Base-by-base conservation (phyloP, 768 basidiomycete species). In the Mycena chlorophos region DNA sequence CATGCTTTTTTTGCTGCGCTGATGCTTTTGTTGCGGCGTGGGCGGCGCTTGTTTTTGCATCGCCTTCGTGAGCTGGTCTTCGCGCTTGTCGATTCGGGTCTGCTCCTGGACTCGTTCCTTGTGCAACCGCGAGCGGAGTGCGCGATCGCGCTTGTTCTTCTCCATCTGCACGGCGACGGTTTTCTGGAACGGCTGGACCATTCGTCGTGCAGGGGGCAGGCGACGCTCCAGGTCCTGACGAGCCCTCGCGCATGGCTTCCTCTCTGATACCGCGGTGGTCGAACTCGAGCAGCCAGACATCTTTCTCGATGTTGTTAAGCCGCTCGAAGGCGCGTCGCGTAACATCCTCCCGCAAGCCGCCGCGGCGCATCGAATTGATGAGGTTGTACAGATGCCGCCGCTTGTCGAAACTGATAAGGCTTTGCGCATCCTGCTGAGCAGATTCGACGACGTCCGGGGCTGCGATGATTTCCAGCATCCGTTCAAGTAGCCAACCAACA, bases 1-100 rank as follows among this genome's bases (percentile, higher is more conserved):
- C 77, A 91, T 88, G 74, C 89, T 91, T 72, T 91, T 89, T 80
- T 92, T 92, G 71, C 87, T 84, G n/a, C 89, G 80, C 58, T 90
- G 88, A 53, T 87, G 86, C 69, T 91, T 89, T 65, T 83, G 82
- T 26, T 65, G 58, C n/a, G 71, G 74, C 3, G 77, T 68, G 0
- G 75, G 69, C 55, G 78, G 69, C 53, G 78, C 77, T 48, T 75
- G 75, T 53, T 81, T 82, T 43, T 84, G 79, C 87, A 92, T 90
- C 2, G 88, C 88, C 65, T 81, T 83, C 66, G 82, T 87, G 34
- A 92, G 74, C 51, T 87, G 77, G 55, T 91, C 89, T 57, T 91
- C 89, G 6, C 87, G 83, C 57, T 82, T 83, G 57, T 92, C 90
- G 58, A 80, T 77, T 57, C 82, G 82, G 23, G 82, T 73, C 62